Conservation (phyloP, 2,329 filamentous ascomycete genomes). For the Macrophomina pseudophaseolina region DNA sequence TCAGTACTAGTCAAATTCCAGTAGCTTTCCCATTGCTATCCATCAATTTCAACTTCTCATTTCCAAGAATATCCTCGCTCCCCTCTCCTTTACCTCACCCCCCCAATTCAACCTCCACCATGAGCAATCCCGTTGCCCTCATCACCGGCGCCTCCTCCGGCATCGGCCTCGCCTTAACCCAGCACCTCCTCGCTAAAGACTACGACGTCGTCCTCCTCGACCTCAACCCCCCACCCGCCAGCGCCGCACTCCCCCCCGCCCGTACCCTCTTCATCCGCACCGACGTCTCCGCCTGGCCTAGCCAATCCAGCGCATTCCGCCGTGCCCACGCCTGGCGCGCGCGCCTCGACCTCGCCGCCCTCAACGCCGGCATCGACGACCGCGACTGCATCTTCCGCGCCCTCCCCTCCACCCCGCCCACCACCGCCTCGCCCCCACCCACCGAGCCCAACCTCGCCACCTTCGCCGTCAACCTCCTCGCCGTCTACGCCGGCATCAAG, state of each 20-base stretch:
- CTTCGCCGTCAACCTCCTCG: slow-evolving; percentile 41
- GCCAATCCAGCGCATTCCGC: slow-evolving; percentile 47
- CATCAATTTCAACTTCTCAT: background rate
- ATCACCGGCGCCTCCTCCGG: slow-evolving; percentile 53
- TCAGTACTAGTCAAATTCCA: too few relatives aligned
- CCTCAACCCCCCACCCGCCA: slow-evolving; percentile 42
- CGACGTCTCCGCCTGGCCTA: slow-evolving; percentile 48
- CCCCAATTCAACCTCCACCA: slow-evolving; percentile 28
- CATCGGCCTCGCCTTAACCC: slow-evolving; percentile 51
- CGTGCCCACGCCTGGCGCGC: slow-evolving; percentile 49
- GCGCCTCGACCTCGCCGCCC: slow-evolving; percentile 49
- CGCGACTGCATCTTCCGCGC: slow-evolving; percentile 41
- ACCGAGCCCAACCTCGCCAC: slow-evolving; percentile 41
- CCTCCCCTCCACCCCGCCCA: slow-evolving; percentile 29
- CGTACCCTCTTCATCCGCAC: slow-evolving; percentile 44
- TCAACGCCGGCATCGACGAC: slow-evolving; percentile 49
- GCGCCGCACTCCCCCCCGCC: slow-evolving; percentile 35
- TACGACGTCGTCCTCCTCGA: slow-evolving; percentile 54
- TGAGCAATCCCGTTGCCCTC: slow-evolving; percentile 50
- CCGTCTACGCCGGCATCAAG: slow-evolving; percentile 44
- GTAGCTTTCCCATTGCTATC: too few relatives aligned
- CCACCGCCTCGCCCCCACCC: slow-evolving; percentile 32
- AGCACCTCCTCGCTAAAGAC: slow-evolving; percentile 45
- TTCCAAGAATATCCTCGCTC: background rate
- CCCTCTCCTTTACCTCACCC: background rate